Evolutionary conservation across 2,329 filamentous ascomycete species (phyloP), one percentile per base, ranked within the genome.

Genomic region (Penicillium sclerotiorum): DNA sequence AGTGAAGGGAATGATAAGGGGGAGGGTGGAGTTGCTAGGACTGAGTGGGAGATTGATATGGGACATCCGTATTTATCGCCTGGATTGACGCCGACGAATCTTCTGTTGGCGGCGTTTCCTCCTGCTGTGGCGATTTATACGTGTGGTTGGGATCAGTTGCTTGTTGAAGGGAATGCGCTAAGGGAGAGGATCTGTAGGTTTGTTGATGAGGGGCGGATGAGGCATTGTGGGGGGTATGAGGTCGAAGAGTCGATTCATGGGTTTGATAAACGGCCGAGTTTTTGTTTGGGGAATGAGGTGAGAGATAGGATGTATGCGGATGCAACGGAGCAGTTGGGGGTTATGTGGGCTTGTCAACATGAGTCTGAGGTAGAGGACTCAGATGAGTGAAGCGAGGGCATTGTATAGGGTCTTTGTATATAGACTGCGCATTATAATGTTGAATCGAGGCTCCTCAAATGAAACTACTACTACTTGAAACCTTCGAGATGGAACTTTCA

Each of bases 181-280:
- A 50, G 59, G 18, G 52, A 61, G 13, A 47, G 52, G 27, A 25
- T 61, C 35, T 23, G 32, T 33, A 32, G 36, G 13, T 38, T 61
- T 15, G 55, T 50, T 18, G 35, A 40, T 8, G 39, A 52, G n/a
- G 50, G 52, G 9, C 35, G 46, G 22, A 52, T 57, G 50, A 22
- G 1, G 18, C 43, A 52, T 49, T 48, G 57, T 30, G 53, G 56
- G 2, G 57, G 57, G 9, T 47, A 50, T 40, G 38, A 47, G 9
- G 37, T 61, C 39, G 55, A 57, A 35, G 49, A 53, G 25, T 45
- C 41, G 12, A 11, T 53, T 35, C 55, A 61, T 56, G 57, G 55
- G 13, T 61, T 61, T 50, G 59, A 61, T 46, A 61, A 61, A 49
- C 58, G 41, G 40, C 57, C 59, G 12, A 51, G 47, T 3, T 54